Conservation (phyloP, 345 rosid genomes). For the Salix caprea region DNA sequence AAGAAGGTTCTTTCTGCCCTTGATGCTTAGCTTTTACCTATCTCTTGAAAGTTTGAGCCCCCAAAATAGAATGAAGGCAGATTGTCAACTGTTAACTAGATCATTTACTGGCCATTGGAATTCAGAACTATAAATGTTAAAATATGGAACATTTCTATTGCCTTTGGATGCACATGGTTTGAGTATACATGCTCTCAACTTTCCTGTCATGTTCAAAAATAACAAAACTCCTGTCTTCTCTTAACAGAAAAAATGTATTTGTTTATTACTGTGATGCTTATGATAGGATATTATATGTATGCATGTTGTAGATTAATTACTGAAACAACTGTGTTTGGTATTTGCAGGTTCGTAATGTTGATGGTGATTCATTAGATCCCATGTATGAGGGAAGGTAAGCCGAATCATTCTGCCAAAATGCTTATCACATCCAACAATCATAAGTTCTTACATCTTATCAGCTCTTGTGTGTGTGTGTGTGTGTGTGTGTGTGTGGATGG, state of each 20-base stretch:
- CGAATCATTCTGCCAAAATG: neutral
- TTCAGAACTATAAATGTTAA: neutral
- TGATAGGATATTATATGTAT: neutral
- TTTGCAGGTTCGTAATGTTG: conserved; percentile 77
- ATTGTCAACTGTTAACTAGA: neutral
- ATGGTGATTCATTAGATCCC: conserved; percentile 59
- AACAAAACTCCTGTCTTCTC: neutral
- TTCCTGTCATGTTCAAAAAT: neutral
- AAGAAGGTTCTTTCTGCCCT: neutral
- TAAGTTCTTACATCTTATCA: neutral
- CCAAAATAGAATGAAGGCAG: neutral
- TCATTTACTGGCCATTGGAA: neutral
- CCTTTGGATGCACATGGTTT: neutral
- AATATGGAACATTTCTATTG: neutral
- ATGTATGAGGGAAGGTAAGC: conserved; percentile 87
- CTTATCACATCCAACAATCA: neutral
- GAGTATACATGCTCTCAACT: neutral
- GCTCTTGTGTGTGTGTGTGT: neutral
- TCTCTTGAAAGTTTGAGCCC: neutral
- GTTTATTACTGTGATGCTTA: neutral
- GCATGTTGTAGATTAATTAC: neutral
- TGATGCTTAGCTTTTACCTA: neutral
- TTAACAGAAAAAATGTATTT: neutral
- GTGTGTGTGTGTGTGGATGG: neutral
- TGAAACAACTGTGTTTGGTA: neutral